These are phyloP conservation scores for Xylariaceae sp. DNA, from an alignment of 2,329 filamentous ascomycete genomes.

Conservation along the genomic window DNA sequence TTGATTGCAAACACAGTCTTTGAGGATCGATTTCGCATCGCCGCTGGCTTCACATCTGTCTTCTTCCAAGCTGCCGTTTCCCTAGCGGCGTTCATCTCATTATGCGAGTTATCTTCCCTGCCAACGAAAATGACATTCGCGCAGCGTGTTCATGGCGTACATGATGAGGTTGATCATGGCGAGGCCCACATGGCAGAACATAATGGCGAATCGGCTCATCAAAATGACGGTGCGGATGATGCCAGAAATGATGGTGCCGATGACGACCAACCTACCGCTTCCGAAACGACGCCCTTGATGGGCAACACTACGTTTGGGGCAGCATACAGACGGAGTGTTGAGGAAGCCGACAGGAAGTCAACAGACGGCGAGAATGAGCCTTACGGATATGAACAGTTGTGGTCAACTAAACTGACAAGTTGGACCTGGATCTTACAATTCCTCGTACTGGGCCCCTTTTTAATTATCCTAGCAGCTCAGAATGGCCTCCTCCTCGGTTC, in stretches of 20 bases:
- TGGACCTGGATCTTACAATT: constrained; percentile 91
- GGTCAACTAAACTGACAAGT: constrained; percentile 73
- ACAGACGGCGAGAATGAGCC: constrained; percentile 30
- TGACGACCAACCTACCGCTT: constrained; percentile 31
- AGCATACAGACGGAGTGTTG: constrained; percentile 50
- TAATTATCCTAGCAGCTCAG: constrained; percentile 73
- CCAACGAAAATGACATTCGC: constrained; percentile 68
- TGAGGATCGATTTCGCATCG: constrained; percentile 73
- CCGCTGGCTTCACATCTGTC: constrained; percentile 74
- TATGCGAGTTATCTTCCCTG: constrained; percentile 76
- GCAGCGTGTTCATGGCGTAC: constrained; percentile 49
- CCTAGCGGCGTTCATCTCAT: constrained; percentile 67
- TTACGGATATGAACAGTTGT: constrained; percentile 74
- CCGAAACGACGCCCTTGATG: constrained; percentile 70
- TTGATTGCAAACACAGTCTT: constrained; percentile 71
- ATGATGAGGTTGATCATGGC: constrained; percentile 35
- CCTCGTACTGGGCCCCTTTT: constrained; percentile 72
- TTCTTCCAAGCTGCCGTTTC: constrained; percentile 77
- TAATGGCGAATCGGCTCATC: constrained; percentile 22
- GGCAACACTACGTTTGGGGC: constrained; percentile 63
- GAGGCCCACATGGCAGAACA: constrained; percentile 28
- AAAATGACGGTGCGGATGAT: constrained; percentile 20
- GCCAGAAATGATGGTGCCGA: constrained; percentile 23
- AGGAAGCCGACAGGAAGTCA: constrained; percentile 33
- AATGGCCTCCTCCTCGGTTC: constrained; percentile 69